phyloP scores from a whole-genome alignment of 345 rosid genomes.

The Brassica nigra region DNA sequence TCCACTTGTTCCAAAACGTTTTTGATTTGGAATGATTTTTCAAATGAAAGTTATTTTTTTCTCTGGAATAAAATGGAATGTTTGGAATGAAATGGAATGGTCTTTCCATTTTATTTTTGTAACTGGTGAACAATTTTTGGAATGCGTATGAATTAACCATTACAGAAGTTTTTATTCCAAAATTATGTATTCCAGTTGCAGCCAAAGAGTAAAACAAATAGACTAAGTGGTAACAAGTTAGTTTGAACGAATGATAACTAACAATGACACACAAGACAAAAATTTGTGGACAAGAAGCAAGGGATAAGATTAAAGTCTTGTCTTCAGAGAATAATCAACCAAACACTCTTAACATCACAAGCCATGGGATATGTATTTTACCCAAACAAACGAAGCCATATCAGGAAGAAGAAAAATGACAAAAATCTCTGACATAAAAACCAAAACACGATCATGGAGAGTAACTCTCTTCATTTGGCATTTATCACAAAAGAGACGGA shows the following conservation, averaged over 20 bases:
- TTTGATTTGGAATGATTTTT: too few relatives aligned
- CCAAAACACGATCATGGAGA: neutral
- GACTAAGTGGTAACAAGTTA: constrained; percentile 11
- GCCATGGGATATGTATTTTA: neutral
- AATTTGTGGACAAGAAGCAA: constrained; percentile 26
- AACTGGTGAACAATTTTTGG: too few relatives aligned
- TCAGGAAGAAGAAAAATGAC: neutral
- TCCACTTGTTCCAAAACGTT: too few relatives aligned
- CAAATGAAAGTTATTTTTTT: too few relatives aligned
- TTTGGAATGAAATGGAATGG: too few relatives aligned
- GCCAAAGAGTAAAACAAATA: neutral
- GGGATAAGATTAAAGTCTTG: constrained; percentile 17
- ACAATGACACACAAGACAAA: neutral
- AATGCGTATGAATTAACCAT: too few relatives aligned
- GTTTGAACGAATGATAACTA: neutral
- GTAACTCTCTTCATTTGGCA: neutral
- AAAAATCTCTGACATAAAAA: neutral
- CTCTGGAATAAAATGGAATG: too few relatives aligned
- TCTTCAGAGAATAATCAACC: neutral
- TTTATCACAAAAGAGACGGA: neutral
- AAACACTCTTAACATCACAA: neutral
- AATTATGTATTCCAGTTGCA: too few relatives aligned
- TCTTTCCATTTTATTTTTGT: too few relatives aligned
- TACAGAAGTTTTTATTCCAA: too few relatives aligned
- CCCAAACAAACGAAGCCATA: neutral